Conservation (phyloP, 2,329 filamentous ascomycete species). For the Fusarium sublunatum region DNA sequence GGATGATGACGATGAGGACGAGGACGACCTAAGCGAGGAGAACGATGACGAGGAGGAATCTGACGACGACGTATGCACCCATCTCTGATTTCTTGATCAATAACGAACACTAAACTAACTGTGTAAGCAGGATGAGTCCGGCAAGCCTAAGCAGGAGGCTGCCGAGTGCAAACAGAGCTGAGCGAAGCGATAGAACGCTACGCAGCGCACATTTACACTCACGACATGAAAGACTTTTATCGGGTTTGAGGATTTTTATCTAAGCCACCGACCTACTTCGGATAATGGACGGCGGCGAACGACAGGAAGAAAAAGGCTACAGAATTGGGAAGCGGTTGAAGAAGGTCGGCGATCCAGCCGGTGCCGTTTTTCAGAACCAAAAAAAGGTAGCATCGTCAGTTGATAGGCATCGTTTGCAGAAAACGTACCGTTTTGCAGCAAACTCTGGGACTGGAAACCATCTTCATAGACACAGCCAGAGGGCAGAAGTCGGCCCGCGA, state of each 20-base stretch:
- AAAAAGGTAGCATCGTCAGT: constrained; percentile 45
- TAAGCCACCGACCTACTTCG: constrained; percentile 38
- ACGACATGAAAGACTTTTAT: constrained; percentile 45
- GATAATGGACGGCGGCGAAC: constrained; percentile 36
- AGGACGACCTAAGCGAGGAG: constrained; percentile 85
- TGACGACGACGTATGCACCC: constrained; percentile 75
- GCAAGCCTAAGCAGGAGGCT: constrained; percentile 92
- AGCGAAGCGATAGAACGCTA: constrained; percentile 55
- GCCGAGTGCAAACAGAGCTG: constrained; percentile 97
- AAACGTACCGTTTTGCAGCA: constrained; percentile 40
- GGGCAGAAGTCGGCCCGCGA: constrained; percentile 42
- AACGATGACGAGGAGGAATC: constrained; percentile 85
- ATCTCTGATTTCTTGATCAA: not conserved
- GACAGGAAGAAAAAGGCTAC: constrained; percentile 46
- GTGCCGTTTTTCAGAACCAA: constrained; percentile 42
- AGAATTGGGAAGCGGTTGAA: constrained; percentile 44
- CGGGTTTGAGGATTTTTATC: constrained; percentile 41
- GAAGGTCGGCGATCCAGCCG: constrained; percentile 43
- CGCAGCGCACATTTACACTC: constrained; percentile 34
- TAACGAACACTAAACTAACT: constrained; percentile 18
- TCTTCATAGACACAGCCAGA: constrained; percentile 47
- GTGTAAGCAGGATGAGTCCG: constrained; percentile 76
- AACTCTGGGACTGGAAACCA: constrained; percentile 43
- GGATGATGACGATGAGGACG: constrained; percentile 93
- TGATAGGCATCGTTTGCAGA: constrained; percentile 46